A percentile compares a stretch with the other conserved stretches of the same genome.
Conservation (phyloP, 129 eudicot genomes). For the Cynara cardunculus region DNA sequence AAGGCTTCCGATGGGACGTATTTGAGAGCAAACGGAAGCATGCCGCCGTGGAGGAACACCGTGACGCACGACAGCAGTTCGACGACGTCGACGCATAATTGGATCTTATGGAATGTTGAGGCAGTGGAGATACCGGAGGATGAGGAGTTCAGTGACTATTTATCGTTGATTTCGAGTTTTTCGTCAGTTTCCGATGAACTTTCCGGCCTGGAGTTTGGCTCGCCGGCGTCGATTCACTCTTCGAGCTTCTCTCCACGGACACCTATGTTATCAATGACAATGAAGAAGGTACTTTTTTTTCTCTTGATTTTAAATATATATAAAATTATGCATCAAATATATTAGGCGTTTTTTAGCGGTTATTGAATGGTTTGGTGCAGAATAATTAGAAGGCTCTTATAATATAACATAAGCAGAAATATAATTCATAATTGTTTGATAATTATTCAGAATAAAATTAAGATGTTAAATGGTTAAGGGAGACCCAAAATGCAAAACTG, state of each 20-base stretch:
- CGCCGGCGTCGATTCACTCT: constrained; percentile 38
- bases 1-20: constrained; percentile 47
- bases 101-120: constrained; percentile 60
- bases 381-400: too few relatives aligned
- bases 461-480: too few relatives aligned
- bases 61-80: constrained; percentile 59
- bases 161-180: constrained; percentile 52
- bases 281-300: constrained; percentile 21
- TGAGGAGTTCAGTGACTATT: constrained; percentile 45
- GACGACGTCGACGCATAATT: constrained; percentile 36
- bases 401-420: too few relatives aligned
- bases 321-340: not conserved
- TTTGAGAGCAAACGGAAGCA: constrained; percentile 68
- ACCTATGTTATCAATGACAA: constrained; percentile 19
- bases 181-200: constrained; percentile 67
- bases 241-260: constrained; percentile 33
- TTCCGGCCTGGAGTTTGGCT: constrained; percentile 44
- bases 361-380: too few relatives aligned
- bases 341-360: too few relatives aligned
- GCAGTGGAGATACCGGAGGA: constrained; percentile 57
- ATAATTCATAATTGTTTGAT: too few relatives aligned
- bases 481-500: too few relatives aligned
- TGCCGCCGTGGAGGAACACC: constrained; percentile 77
- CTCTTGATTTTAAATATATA: not conserved
- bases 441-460: too few relatives aligned